phyloP scores from a whole-genome alignment of 1,139 yeast species.

The Geotrichum carabidarum region DNA sequence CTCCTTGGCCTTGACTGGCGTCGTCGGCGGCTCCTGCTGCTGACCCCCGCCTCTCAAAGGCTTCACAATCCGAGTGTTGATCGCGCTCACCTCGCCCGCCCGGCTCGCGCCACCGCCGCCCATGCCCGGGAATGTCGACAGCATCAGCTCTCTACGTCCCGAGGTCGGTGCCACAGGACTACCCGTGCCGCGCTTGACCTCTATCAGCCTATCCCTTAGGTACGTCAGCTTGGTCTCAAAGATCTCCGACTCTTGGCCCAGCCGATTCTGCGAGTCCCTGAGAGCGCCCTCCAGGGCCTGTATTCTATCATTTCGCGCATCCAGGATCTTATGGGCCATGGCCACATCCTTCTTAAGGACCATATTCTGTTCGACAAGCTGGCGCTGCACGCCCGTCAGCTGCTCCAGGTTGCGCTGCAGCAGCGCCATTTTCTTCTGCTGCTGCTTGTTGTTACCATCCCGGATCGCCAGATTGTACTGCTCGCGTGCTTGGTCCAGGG shows the following conservation, averaged over 20 bases:
- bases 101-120: not conserved
- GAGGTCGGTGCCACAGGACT: not conserved
- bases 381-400: constrained; percentile 41
- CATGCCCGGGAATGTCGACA: not conserved
- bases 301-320: constrained; percentile 56
- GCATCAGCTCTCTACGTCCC: not conserved
- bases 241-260: constrained; percentile 45
- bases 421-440: constrained; percentile 39
- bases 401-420: constrained; percentile 47
- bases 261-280: constrained; percentile 48
- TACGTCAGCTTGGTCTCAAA: constrained; percentile 50
- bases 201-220: constrained; percentile 43
- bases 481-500: constrained; percentile 39
- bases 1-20: constrained; percentile 12
- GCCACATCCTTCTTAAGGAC: constrained; percentile 45
- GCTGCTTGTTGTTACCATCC: constrained; percentile 33
- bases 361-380: constrained; percentile 47
- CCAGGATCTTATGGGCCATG: constrained; percentile 55
- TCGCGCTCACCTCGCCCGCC: not conserved
- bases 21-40: constrained; percentile 1
- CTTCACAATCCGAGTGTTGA: constrained; percentile 48
- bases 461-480: constrained; percentile 35
- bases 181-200: constrained; percentile 25
- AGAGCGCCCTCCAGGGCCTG: constrained; percentile 50
- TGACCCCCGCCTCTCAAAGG: constrained; percentile 56